phyloP scores from a whole-genome alignment of 2,329 filamentous ascomycete species.

The Lasiodiplodia gonubiensis region DNA sequence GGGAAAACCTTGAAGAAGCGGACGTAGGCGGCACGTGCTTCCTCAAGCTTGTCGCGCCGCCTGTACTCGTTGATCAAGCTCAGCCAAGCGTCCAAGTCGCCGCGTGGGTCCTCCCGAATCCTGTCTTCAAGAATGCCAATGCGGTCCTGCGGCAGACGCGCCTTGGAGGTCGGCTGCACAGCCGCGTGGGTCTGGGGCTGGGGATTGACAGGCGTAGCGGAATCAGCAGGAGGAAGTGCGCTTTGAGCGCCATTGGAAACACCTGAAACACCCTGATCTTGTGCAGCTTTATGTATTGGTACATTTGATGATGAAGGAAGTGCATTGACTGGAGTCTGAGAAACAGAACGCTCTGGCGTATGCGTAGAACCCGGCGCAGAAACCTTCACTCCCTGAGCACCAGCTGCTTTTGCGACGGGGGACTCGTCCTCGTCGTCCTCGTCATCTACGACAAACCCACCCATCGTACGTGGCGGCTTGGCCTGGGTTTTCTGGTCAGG shows the following conservation, averaged over 20 bases:
- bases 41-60: conserved; percentile 79
- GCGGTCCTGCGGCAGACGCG: conserved; percentile 72
- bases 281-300: conserved; percentile 64
- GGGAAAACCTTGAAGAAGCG: conserved; percentile 89
- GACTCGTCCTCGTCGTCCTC: conserved; percentile 63
- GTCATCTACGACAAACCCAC: conserved; percentile 68
- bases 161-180: conserved; percentile 49
- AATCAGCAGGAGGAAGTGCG: conserved; percentile 57
- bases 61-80: conserved; percentile 84
- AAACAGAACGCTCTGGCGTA: conserved; percentile 60
- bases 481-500: conserved; percentile 36
- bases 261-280: conserved; percentile 54
- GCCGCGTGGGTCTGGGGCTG: conserved; percentile 36
- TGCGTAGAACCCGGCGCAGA: conserved; percentile 55
- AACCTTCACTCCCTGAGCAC: conserved; percentile 55
- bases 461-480: conserved; percentile 58
- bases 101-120: conserved; percentile 88
- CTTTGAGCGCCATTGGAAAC: conserved; percentile 46
- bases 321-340: conserved; percentile 62
- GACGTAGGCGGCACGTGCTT: conserved; percentile 79
- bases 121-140: conserved; percentile 85
- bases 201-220: conserved; percentile 41
- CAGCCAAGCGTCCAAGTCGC: conserved; percentile 91
- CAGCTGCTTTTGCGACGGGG: conserved; percentile 56
- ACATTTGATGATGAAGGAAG: conserved; percentile 62